Conservation (phyloP, 768 basidiomycete species). For the Russula virescens region DNA sequence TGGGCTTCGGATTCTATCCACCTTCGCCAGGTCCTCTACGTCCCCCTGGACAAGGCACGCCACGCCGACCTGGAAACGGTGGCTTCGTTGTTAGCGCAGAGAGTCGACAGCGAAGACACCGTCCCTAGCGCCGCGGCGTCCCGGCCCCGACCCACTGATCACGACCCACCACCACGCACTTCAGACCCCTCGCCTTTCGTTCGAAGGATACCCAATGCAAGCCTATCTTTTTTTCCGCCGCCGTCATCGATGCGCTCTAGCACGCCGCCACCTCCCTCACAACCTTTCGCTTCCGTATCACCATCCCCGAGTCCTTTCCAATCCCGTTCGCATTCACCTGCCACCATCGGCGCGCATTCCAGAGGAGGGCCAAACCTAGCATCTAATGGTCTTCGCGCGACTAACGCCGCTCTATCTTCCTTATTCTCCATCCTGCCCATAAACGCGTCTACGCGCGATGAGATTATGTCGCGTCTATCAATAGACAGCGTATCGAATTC, state of each 20-base stretch:
- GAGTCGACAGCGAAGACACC: background rate
- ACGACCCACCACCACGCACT: no score
- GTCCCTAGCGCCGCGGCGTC: no score
- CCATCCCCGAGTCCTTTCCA: background rate
- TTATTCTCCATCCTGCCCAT: constrained; percentile 22
- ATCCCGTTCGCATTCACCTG: background rate
- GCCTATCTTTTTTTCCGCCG: constrained; percentile 33
- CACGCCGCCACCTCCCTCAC: background rate
- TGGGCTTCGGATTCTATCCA: constrained; percentile 94
- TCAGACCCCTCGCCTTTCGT: constrained; percentile 24
- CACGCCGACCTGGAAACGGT: constrained; percentile 36
- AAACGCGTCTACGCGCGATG: constrained; percentile 23
- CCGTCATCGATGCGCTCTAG: constrained; percentile 9
- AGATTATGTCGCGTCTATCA: constrained; percentile 24
- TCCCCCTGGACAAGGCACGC: constrained; percentile 61
- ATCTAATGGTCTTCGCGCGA: constrained; percentile 3
- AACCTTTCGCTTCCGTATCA: background rate
- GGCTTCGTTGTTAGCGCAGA: constrained; percentile 22
- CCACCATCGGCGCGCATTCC: background rate
- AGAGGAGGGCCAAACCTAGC: constrained; percentile 1
- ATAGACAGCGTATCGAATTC: constrained; percentile 22
- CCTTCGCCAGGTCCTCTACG: constrained; percentile 72
- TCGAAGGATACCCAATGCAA: constrained; percentile 30
- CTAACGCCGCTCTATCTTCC: constrained; percentile 20
- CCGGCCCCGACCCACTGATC: background rate